phyloP scores from a whole-genome alignment of 1,139 yeast genomes.

The Arxiozyma telluris region DNA sequence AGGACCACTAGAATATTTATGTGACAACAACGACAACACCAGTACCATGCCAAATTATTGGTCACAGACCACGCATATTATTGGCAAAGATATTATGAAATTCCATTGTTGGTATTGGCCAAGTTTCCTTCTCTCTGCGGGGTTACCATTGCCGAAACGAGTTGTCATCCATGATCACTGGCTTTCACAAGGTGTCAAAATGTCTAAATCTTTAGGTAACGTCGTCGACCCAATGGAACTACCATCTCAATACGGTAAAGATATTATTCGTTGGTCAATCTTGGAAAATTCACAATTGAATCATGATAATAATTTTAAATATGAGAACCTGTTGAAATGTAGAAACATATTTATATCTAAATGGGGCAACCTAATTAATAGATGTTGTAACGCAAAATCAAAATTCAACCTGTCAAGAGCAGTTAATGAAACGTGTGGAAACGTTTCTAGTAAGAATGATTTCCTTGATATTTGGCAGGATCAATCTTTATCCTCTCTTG shows the following conservation, averaged over 20 bases:
- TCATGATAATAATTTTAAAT: conserved; percentile 72
- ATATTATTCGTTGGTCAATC: conserved; percentile 66
- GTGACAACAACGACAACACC: background rate
- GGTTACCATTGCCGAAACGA: conserved; percentile 56
- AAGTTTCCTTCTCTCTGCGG: conserved; percentile 77
- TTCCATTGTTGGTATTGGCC: conserved; percentile 97
- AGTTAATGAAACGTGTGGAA: conserved; percentile 12
- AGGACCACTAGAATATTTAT: conserved; percentile 42
- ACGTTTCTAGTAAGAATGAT: background rate
- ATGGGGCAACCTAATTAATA: conserved; percentile 66
- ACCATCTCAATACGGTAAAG: conserved; percentile 55
- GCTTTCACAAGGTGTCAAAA: conserved; percentile 81
- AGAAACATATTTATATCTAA: conserved; percentile 70
- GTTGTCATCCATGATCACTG: conserved; percentile 91
- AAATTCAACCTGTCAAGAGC: conserved; percentile 55
- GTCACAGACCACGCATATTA: conserved; percentile 53
- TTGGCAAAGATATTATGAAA: conserved; percentile 84
- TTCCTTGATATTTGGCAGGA: background rate
- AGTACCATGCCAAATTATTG: conserved; percentile 10
- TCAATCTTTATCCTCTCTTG: background rate
- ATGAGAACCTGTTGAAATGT: conserved; percentile 44
- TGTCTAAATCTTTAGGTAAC: conserved; percentile 90
- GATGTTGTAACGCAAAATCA: conserved; percentile 52
- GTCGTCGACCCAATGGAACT: conserved; percentile 85
- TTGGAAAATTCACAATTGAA: conserved; percentile 68